These are phyloP conservation scores for Bondarzewia mesenterica DNA, from an alignment of 1,284 basidiomycete genomes.

Conservation along the genomic window DNA sequence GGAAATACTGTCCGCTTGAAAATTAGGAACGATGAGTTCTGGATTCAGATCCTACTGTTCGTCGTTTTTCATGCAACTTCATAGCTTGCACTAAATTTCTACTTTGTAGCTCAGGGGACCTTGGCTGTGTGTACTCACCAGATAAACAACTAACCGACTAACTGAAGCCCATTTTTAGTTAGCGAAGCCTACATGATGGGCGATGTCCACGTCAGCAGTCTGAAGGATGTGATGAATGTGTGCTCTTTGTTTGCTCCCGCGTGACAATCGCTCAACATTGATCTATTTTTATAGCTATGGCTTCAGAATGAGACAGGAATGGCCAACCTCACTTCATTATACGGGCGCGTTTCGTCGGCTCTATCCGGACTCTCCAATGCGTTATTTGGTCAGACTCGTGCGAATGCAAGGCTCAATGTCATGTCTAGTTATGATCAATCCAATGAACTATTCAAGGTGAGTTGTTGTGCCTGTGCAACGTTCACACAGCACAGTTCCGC, in stretches of 20 bases:
- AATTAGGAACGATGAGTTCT: conserved; percentile 69
- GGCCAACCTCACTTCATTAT: conserved; percentile 55
- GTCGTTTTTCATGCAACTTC: conserved; percentile 10
- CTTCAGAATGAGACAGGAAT: conserved; percentile 74
- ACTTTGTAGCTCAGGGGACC: conserved; percentile 49
- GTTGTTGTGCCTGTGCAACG: conserved; percentile 14
- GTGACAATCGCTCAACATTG: background rate
- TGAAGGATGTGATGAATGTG: conserved; percentile 75
- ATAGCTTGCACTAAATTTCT: conserved; percentile 1
- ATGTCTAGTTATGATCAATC: conserved; percentile 88
- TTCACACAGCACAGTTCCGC: background rate
- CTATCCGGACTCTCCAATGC: conserved; percentile 71
- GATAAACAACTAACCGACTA: background rate
- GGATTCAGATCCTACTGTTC: conserved; percentile 66
- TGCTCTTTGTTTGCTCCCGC: conserved; percentile 20
- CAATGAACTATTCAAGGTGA: conserved; percentile 69
- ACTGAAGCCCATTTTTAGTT: conserved; percentile 36
- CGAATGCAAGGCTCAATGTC: conserved; percentile 75
- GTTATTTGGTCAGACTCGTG: conserved; percentile 72
- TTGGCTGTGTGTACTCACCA: conserved; percentile 54
- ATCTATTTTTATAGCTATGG: conserved; percentile 56
- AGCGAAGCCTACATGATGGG: conserved; percentile 87
- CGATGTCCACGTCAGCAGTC: conserved; percentile 65
- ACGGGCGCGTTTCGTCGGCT: conserved; percentile 58
- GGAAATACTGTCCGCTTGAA: conserved; percentile 55